phyloP scores from a whole-genome alignment of 2,329 filamentous ascomycete genomes.

The Tricladium varicosporioides region DNA sequence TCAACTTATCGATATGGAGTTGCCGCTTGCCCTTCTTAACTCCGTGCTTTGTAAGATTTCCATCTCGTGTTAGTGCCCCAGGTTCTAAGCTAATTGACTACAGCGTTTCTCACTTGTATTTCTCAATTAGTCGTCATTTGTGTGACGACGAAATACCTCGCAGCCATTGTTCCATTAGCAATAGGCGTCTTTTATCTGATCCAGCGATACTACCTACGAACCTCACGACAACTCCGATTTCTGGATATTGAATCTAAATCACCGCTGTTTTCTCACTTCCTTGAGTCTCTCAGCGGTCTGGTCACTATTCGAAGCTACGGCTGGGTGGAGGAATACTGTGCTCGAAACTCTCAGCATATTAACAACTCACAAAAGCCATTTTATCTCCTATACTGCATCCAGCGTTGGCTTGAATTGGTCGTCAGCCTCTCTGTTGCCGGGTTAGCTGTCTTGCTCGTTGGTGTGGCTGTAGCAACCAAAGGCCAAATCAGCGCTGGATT shows the following conservation, averaged over 20 bases:
- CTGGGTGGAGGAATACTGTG: conserved; percentile 33
- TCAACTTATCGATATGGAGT: conserved; percentile 19
- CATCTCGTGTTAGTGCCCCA: too few relatives aligned
- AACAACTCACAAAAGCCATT: conserved; percentile 55
- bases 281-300: conserved; percentile 44
- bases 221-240: conserved; percentile 48
- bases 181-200: conserved; percentile 13
- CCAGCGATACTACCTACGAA: conserved; percentile 46
- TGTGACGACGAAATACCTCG: conserved; percentile 28
- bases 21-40: not conserved
- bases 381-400: conserved; percentile 53
- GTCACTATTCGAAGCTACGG: conserved; percentile 46
- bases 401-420: conserved; percentile 52
- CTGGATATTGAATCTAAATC: conserved; percentile 45
- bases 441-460: conserved; percentile 4
- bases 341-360: not conserved
- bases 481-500: conserved; percentile 5
- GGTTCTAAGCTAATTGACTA: too few relatives aligned
- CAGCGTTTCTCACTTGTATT: conserved; percentile 12
- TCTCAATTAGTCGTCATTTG: conserved; percentile 38
- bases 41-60: too few relatives aligned
- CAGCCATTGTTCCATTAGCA: conserved; percentile 25
- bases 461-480: not conserved
- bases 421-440: conserved; percentile 30
- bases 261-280: conserved; percentile 48